Evolutionary conservation across 2,329 filamentous ascomycete genomes (phyloP), one percentile per base, ranked within the genome.

Genomic region (Hortaea werneckii): DNA sequence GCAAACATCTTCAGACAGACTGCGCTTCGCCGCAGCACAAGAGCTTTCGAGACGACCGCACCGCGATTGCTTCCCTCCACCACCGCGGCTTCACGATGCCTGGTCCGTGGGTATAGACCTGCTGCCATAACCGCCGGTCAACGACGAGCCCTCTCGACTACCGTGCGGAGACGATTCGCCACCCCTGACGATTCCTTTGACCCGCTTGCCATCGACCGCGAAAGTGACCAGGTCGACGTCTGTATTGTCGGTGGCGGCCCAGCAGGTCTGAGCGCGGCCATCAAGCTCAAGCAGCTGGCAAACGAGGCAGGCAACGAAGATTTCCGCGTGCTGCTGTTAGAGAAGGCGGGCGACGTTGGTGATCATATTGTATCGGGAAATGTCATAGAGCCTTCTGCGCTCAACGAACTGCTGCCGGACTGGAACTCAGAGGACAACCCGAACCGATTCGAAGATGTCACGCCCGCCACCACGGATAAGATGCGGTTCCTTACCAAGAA

Each of bases 191-290:
- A 69, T 44, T 58, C 58, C 32, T 68, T 70, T 50, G 67, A 73
- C 49, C 67, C 69, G 13, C 58, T 60, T 29, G 66, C 73, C 45
- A 73, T 89, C 47, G 90, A 96, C 54, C 83, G 92, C 54, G 92
- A 96, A 66, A 85, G 80, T 44, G 92, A 98, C 60, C 73, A 92
- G 68, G 92, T 98, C 29, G 92, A 98, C 67, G 89, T 98, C 29
- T 94, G 88, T 67, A 96, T 98, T 60, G 80, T 98, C 44, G 92
- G 92, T 60, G 92, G 87, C 65, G 90, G 92, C n/a, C 92, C 92
- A 44, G 87, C 92, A 43, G 92, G 92, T 49, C 77, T 98, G 54
- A 85, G 86, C 56, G 89, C 92, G 40, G 92, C 90, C 42, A 98
- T 98, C 62, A 83, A 86, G 54, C 72, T 98, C 45, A 96, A 96